A percentile compares a stretch with the other conserved stretches of the same genome.
phyloP scores from a whole-genome alignment of 2,329 filamentous ascomycete species.

The Sphaerulina vaccinii region DNA sequence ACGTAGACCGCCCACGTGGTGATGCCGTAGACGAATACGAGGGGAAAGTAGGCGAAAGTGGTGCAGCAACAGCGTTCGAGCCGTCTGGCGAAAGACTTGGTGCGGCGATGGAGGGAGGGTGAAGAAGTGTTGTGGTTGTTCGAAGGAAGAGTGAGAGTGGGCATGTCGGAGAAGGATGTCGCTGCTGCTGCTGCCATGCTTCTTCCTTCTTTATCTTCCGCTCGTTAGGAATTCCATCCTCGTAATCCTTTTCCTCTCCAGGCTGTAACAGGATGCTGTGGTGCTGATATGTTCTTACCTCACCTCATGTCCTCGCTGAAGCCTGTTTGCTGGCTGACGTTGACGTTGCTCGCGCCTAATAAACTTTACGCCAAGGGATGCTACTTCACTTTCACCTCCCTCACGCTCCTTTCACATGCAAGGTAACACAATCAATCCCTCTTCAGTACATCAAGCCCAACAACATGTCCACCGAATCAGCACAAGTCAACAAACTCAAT shows the following conservation, averaged over 20 bases:
- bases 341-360: too few species aligned
- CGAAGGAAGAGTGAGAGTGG: slow-evolving; percentile 25
- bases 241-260: neutral
- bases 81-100: slow-evolving; percentile 59
- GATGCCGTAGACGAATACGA: slow-evolving; percentile 44
- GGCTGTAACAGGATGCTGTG: too few species aligned
- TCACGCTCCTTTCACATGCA: neutral
- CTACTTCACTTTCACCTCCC: neutral
- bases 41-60: slow-evolving; percentile 36
- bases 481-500: slow-evolving; percentile 30
- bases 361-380: neutral
- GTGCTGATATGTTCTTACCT: too few species aligned
- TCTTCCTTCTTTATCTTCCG: neutral
- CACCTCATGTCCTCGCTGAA: too few species aligned
- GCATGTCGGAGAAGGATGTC: slow-evolving; percentile 30
- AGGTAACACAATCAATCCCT: neutral
- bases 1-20: slow-evolving; percentile 96
- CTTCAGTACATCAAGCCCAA: neutral
- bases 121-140: slow-evolving; percentile 20
- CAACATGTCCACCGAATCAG: slow-evolving; percentile 22
- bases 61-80: slow-evolving; percentile 83
- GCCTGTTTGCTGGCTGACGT: too few species aligned
- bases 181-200: slow-evolving; percentile 16
- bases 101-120: slow-evolving; percentile 35
- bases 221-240: too few species aligned